Evolutionary conservation across 768 basidiomycete genomes (phyloP), one percentile per base, ranked within the genome.

Genomic region (Phlegmacium glaucopus): DNA sequence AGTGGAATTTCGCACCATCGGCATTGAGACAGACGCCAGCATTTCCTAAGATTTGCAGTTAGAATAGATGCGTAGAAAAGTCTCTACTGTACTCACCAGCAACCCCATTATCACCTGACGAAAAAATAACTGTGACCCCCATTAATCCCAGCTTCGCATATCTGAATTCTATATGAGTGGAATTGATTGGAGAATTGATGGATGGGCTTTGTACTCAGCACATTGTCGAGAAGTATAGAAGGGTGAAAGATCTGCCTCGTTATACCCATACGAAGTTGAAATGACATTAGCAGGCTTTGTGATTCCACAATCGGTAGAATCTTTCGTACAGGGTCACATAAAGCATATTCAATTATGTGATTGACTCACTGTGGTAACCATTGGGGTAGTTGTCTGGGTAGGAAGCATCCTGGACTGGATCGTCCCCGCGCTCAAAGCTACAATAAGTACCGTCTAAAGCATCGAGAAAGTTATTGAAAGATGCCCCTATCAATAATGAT

Each of bases 91-190:
- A 56, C 51, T 39, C 43, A 66, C 70, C 71, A 37, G 63, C 67
- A 18, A 83, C 83, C 16, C 83, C 84, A 6, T 63, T 57, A 40
- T 85, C 82, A 6, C 84, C 83, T n/a, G 78, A 78, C 9, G 72
- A 67, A 62, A 78, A 82, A 16, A 79, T 39, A 12, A 85, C 44
- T 2, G 80, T 79, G 25, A 79, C 68, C 5, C 83, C 84, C 39
- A 82, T 77, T 9, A 75, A 68, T 11, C 82, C 82, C 15, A 85
- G 74, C 49, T 72, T 68, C 1, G 73, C 80, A 50, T 68, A 69
- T 39, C 62, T 64, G 30, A 9, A 25, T 27, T n/a, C 27, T 32
- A 30, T 8, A 35, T 44, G 18, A 47, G 42, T 29, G 32, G 39
- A 41, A 22, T 32, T 40, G 27, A 4, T 39, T 34, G 13, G 34